Percentiles rank a stretch among this genome's conserved stretches.
These are phyloP conservation scores for Erucastrum elatum DNA, from an alignment of 345 rosid species.

Conservation along the genomic window DNA sequence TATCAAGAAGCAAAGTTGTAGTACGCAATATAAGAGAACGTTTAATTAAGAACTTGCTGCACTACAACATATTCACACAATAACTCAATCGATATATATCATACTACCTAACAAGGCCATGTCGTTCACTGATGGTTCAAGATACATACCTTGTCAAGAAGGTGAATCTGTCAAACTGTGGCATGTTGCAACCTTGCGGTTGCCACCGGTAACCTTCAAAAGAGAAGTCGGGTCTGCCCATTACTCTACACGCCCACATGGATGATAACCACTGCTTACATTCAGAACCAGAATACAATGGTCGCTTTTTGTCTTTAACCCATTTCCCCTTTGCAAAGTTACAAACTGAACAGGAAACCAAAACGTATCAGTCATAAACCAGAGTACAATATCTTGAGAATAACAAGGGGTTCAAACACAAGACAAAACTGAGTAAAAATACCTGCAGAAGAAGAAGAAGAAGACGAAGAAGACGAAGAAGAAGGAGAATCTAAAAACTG, in stretches of 20 bases:
- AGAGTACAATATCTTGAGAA: not conserved
- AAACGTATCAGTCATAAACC: slow-evolving; percentile 13
- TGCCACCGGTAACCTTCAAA: slow-evolving; percentile 78
- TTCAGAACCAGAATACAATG: slow-evolving; percentile 62
- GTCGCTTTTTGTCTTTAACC: slow-evolving; percentile 54
- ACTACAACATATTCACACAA: slow-evolving; percentile 3
- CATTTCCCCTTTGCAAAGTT: slow-evolving; percentile 70
- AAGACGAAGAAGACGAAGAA: slow-evolving; percentile 23
- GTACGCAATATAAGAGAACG: not conserved
- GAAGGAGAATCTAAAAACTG: slow-evolving; percentile 36
- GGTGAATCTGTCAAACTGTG: slow-evolving; percentile 57
- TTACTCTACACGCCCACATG: slow-evolving; percentile 79
- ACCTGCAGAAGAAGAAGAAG: slow-evolving; percentile 38
- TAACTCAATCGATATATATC: not conserved
- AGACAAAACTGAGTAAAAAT: not conserved
- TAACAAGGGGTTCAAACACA: not conserved
- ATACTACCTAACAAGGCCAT: not conserved
- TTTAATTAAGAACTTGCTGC: not conserved
- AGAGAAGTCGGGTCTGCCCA: slow-evolving; percentile 64
- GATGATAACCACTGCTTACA: slow-evolving; percentile 73
- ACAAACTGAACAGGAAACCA: slow-evolving; percentile 48
- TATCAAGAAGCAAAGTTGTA: slow-evolving; percentile 12
- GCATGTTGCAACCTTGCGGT: slow-evolving; percentile 67
- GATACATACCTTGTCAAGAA: slow-evolving; percentile 61
- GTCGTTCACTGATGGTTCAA: not conserved